These are phyloP conservation scores for Cyberlindnera mississippiensis DNA, from an alignment of 805 yeast species.

Conservation along the genomic window DNA sequence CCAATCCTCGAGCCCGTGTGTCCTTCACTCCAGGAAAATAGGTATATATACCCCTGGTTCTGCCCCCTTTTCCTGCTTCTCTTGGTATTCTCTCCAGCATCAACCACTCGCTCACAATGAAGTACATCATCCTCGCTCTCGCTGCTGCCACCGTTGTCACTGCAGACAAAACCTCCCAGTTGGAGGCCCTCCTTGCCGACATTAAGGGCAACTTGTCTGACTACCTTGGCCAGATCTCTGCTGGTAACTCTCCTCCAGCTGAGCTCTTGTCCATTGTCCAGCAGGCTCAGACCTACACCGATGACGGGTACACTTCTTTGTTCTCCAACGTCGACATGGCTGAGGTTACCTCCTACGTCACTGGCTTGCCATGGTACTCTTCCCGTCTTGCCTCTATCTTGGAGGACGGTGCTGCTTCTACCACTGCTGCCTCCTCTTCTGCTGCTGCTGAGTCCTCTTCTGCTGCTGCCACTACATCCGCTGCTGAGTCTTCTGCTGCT, in stretches of 20 bases:
- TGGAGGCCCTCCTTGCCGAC: slow-evolving; percentile 17
- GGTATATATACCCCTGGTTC: neutral
- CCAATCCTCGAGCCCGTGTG: no score
- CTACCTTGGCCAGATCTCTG: slow-evolving; percentile 21
- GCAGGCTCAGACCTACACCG: slow-evolving; percentile 30
- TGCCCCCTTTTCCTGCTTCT: neutral
- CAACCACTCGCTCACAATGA: neutral
- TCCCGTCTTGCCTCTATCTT: slow-evolving; percentile 18
- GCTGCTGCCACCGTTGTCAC: slow-evolving; percentile 9
- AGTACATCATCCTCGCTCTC: slow-evolving; percentile 8
- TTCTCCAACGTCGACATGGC: slow-evolving; percentile 25
- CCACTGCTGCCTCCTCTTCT: slow-evolving; percentile 7
- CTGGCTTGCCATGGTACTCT: slow-evolving; percentile 33
- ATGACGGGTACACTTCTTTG: slow-evolving; percentile 32
- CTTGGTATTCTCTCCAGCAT: neutral
- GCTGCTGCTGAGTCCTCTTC: slow-evolving; percentile 9
- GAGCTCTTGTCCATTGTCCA: slow-evolving; percentile 28
- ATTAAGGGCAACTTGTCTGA: slow-evolving; percentile 18
- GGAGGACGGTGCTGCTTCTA: slow-evolving; percentile 16
- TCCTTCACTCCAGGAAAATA: no score
- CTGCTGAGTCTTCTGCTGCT: slow-evolving; percentile 11
- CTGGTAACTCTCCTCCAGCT: slow-evolving; percentile 27
- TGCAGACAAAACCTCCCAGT: slow-evolving; percentile 10
- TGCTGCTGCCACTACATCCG: slow-evolving; percentile 10
- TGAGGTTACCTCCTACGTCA: slow-evolving; percentile 25